Conservation (phyloP, 768 basidiomycete genomes). For the Termitomyces sp. region DNA sequence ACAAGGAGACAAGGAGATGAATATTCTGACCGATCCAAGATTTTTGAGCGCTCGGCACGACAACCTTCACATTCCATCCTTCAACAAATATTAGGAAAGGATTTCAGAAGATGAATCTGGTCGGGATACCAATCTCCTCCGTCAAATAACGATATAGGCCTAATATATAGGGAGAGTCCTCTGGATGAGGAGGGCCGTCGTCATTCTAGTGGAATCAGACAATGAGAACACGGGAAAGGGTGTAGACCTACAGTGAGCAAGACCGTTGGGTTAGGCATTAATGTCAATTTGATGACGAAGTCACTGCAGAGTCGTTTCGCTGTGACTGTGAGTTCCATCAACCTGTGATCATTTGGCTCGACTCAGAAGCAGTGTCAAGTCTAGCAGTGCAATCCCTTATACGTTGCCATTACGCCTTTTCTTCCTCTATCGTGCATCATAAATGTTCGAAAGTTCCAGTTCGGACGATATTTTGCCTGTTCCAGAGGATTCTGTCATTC, state of each 20-base stretch:
- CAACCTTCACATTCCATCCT: conserved; percentile 81
- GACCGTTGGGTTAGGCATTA: conserved; percentile 22
- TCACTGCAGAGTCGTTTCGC: background rate
- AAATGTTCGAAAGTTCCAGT: background rate
- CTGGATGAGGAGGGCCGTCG: conserved; percentile 67
- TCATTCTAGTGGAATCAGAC: conserved; percentile 51
- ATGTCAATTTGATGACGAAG: background rate
- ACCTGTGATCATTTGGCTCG: background rate
- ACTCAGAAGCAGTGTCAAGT: background rate
- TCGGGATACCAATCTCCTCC: conserved; percentile 44
- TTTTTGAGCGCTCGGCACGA: conserved; percentile 76
- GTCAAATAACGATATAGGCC: conserved; percentile 63
- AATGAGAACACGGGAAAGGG: background rate
- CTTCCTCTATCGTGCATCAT: background rate
- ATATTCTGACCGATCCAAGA: conserved; percentile 73
- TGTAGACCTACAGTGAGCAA: conserved; percentile 31
- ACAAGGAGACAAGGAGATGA: background rate
- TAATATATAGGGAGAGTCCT: conserved; percentile 70
- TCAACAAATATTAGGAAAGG: background rate
- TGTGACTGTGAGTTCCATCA: background rate
- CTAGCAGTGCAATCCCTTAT: background rate
- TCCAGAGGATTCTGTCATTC: conserved; percentile 7
- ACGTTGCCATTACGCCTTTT: background rate
- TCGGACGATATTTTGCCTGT: background rate
- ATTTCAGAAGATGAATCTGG: background rate